Base-by-base conservation (phyloP, 2,329 filamentous ascomycete species). In the Chrysosporium keratinophilum region DNA sequence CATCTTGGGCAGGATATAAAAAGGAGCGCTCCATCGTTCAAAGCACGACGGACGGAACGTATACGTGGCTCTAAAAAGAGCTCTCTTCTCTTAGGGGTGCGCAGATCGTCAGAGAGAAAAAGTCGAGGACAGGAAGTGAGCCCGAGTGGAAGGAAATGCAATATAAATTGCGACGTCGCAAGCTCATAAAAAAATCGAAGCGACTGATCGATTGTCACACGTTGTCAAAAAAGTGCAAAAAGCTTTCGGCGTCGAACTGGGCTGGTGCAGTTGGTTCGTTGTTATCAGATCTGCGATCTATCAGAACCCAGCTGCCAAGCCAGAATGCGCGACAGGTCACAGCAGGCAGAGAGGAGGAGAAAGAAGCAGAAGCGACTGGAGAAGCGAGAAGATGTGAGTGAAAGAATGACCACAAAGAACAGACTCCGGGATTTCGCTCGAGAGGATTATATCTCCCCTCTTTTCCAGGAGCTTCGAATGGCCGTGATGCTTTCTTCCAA, bases 1-100 rank as follows among this genome's bases (percentile, higher is more conserved):
- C 73, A 60, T 80, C 74, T 46, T 68, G 66, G 49, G 74, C 68
- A 58, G 75, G 71, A 61, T 68, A 70, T 42, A 74, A 69, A 62
- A 75, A 80, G 37, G 78, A 72, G 64, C 75, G 73, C 62, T 80
- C 77, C 78, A 80, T 80, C 54, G 34, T 44, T 20, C 15, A 20
- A 19, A 48, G 28, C 14, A 7, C 17, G 23, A n/a, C n/a, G n/a
- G n/a, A n/a, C n/a, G 23, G 28, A 44, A 31, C 31, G 39, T 41
- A 28, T 33, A 35, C 17, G 12, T 11, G 12, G 35, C 23, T 41
- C 35, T 31, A 23, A 35, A 14, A 15, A 51, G 46, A 40, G 20
- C 34, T 40, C 5, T 28, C 12, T 41, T 44, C n/a, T 23, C 19
- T 28, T 28, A 7, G 23, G 23, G 23, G 3, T 28, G 23, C 7